phyloP scores from a whole-genome alignment of 768 basidiomycete genomes.

The Suillus brevipes region DNA sequence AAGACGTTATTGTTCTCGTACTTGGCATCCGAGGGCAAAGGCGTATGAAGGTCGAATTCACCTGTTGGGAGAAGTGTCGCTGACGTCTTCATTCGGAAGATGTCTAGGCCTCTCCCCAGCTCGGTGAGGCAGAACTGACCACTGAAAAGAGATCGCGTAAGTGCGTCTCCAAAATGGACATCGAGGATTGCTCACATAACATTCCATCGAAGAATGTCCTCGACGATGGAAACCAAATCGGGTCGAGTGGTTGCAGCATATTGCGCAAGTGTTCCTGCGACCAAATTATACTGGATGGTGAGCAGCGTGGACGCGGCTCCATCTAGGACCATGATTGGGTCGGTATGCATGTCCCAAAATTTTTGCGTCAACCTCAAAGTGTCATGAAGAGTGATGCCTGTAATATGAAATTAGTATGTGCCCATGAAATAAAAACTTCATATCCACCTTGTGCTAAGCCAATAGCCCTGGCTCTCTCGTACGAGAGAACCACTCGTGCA shows the following conservation, averaged over 20 bases:
- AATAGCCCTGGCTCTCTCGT: neutral
- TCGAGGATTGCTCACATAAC: neutral
- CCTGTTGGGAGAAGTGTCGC: slow-evolving; percentile 41
- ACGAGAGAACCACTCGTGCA: neutral
- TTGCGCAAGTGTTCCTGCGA: slow-evolving; percentile 36
- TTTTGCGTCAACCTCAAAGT: slow-evolving; percentile 31
- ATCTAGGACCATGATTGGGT: slow-evolving; percentile 33
- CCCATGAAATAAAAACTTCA: too few relatives aligned
- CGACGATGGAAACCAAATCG: slow-evolving; percentile 24
- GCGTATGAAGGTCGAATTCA: slow-evolving; percentile 39
- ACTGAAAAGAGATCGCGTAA: slow-evolving; percentile 21
- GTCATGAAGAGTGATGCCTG: slow-evolving; percentile 36
- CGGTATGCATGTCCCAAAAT: slow-evolving; percentile 40
- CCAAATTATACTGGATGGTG: slow-evolving; percentile 42
- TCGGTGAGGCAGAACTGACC: slow-evolving; percentile 48
- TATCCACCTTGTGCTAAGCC: neutral
- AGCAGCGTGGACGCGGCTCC: slow-evolving; percentile 34
- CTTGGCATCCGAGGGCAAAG: slow-evolving; percentile 39
- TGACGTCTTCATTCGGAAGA: slow-evolving; percentile 42
- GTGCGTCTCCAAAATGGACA: too few relatives aligned
- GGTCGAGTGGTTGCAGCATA: slow-evolving; percentile 22
- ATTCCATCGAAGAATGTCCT: slow-evolving; percentile 29
- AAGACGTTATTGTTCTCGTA: slow-evolving; percentile 12
- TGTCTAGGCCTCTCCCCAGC: slow-evolving; percentile 48
- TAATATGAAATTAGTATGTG: neutral